Percentiles rank a stretch among this genome's conserved stretches.
Evolutionary conservation across 2,329 filamentous ascomycete species (phyloP).

Genomic region (Onygena corvina): DNA sequence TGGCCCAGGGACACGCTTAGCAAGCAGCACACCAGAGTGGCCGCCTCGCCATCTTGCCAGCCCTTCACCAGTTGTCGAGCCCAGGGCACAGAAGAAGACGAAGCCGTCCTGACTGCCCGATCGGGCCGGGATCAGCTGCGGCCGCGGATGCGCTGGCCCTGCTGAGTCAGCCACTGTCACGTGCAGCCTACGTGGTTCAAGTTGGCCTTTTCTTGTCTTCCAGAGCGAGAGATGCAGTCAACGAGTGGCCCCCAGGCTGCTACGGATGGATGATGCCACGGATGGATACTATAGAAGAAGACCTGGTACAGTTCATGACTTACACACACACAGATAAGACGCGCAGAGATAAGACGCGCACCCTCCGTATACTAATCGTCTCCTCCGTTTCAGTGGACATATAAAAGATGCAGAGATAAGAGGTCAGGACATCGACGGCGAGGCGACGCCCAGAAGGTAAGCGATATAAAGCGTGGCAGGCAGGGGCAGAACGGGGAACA

Average conservation of each 20-base stretch:
- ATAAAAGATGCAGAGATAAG: not conserved
- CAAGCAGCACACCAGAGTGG: too few species aligned
- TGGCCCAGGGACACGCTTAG: too few species aligned
- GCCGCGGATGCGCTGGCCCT: not conserved
- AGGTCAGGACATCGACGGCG: not conserved
- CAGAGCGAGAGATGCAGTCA: too few species aligned
- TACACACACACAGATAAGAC: not conserved
- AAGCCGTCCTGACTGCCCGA: conserved; percentile 1
- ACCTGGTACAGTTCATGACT: conserved; percentile 3
- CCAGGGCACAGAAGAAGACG: not conserved
- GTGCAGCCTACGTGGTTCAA: not conserved
- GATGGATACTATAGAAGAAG: not conserved
- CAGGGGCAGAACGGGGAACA: conserved; percentile 1
- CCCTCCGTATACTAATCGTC: not conserved
- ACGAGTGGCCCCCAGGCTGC: too few species aligned
- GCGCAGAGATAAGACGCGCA: too few species aligned
- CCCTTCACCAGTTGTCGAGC: too few species aligned
- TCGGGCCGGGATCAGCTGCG: conserved; percentile 1
- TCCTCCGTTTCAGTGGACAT: not conserved
- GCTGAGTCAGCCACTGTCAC: not conserved
- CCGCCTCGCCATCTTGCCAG: too few species aligned
- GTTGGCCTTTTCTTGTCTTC: not conserved
- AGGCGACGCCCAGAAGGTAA: not conserved
- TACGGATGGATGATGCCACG: not conserved
- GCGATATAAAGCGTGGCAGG: not conserved